A percentile compares a stretch with the other conserved stretches of the same genome.
Conservation (phyloP, 306 rosid genomes). For the Macrotyloma uniflorum region DNA sequence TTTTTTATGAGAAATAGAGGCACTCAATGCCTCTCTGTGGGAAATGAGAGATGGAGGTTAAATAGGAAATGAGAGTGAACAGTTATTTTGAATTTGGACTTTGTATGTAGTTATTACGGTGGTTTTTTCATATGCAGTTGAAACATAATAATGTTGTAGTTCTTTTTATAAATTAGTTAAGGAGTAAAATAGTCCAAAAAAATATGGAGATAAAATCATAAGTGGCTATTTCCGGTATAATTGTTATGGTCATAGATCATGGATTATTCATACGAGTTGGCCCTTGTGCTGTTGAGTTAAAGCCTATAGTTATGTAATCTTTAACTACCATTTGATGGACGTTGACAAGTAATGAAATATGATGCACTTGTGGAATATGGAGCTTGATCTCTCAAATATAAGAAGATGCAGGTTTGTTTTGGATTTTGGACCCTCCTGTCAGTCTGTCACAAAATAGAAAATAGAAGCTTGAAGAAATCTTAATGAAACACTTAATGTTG, state of each 20-base stretch:
- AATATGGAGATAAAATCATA: too few relatives aligned
- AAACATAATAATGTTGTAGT: too few relatives aligned
- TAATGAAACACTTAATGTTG: not conserved
- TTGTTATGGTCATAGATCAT: too few relatives aligned
- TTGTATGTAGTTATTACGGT: too few relatives aligned
- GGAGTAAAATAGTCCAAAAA: too few relatives aligned
- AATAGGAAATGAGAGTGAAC: not conserved
- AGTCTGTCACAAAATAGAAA: not conserved
- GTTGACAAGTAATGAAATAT: not conserved
- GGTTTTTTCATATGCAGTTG: too few relatives aligned
- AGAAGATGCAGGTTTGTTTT: not conserved
- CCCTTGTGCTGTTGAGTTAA: not conserved
- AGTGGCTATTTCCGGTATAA: too few relatives aligned
- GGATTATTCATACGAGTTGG: not conserved
- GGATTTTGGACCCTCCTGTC: not conserved
- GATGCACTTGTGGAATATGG: not conserved
- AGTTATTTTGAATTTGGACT: not conserved
- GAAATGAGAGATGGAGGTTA: too few relatives aligned
- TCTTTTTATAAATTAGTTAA: too few relatives aligned
- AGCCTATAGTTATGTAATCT: not conserved
- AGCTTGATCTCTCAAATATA: not conserved
- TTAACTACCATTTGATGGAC: constrained; percentile 1
- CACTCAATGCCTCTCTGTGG: too few relatives aligned
- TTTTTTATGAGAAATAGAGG: too few relatives aligned
- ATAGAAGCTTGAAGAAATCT: not conserved